These are phyloP conservation scores for Blastobotrys raffinosifermentans DNA, from an alignment of 1,139 yeast species.

Conservation along the genomic window DNA sequence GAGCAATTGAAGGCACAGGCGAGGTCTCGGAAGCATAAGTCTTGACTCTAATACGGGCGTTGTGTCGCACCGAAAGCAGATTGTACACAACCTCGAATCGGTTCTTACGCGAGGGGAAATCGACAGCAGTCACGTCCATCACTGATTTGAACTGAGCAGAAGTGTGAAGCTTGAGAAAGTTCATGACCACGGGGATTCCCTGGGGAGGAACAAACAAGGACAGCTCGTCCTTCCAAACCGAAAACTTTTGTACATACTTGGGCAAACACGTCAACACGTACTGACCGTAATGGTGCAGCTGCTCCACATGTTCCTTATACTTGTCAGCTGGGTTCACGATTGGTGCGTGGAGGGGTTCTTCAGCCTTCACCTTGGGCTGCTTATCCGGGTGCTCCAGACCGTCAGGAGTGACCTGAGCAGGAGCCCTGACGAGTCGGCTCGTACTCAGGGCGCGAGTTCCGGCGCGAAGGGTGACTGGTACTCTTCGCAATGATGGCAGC, in stretches of 20 bases:
- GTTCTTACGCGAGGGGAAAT: slow-evolving; percentile 76
- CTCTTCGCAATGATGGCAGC: too few relatives aligned
- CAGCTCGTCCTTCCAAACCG: slow-evolving; percentile 89
- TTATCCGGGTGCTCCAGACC: slow-evolving; percentile 28
- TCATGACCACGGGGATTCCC: slow-evolving; percentile 63
- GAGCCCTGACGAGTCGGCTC: slow-evolving; percentile 7
- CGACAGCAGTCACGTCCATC: slow-evolving; percentile 82
- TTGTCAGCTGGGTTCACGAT: slow-evolving; percentile 74
- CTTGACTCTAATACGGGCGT: slow-evolving; percentile 83
- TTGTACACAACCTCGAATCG: slow-evolving; percentile 87
- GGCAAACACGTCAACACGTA: slow-evolving; percentile 77
- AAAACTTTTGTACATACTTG: slow-evolving; percentile 73
- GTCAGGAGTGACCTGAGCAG: slow-evolving; percentile 28
- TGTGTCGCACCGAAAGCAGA: slow-evolving; percentile 72
- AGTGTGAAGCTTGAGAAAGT: slow-evolving; percentile 71
- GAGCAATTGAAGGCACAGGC: slow-evolving; percentile 72
- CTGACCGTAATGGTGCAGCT: slow-evolving; percentile 76
- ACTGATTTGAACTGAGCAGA: slow-evolving; percentile 74
- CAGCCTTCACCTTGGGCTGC: slow-evolving; percentile 27
- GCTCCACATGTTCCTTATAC: slow-evolving; percentile 62
- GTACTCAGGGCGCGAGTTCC: slow-evolving; percentile 10
- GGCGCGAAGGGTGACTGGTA: too few relatives aligned
- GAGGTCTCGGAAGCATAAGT: slow-evolving; percentile 81
- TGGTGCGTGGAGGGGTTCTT: slow-evolving; percentile 43
- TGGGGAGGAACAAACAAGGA: slow-evolving; percentile 70